Evolutionary conservation across 805 yeast genomes (phyloP).

Genomic region (Nakazawaea wickerhamii): DNA sequence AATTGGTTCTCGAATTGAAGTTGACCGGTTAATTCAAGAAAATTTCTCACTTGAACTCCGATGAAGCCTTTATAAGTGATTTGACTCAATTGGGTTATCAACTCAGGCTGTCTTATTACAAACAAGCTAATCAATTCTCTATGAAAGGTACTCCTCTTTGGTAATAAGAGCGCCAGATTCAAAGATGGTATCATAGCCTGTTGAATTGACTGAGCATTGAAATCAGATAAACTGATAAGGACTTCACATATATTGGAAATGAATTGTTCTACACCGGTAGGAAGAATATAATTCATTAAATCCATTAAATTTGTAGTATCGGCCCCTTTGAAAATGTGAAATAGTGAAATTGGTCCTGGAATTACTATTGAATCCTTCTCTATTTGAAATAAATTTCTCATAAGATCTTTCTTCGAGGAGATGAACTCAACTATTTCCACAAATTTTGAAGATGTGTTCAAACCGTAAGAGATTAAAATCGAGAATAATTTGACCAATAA

Average conservation of each 20-base stretch:
- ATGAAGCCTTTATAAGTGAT: not conserved
- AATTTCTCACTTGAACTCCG: not conserved
- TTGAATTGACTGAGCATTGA: conserved; percentile 12
- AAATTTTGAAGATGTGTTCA: not conserved
- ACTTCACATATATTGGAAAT: not conserved
- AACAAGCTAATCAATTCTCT: conserved; percentile 17
- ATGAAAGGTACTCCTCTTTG: conserved; percentile 16
- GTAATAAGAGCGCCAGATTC: conserved; percentile 14
- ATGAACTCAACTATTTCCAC: not conserved
- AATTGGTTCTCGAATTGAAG: not conserved
- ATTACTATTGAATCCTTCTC: not conserved
- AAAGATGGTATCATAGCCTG: conserved; percentile 13
- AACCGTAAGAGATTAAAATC: conserved; percentile 19
- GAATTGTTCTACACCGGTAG: not conserved
- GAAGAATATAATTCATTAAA: not conserved
- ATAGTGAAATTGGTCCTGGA: not conserved
- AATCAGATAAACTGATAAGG: not conserved
- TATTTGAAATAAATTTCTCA: not conserved
- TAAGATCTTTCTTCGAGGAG: not conserved
- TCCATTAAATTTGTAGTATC: not conserved
- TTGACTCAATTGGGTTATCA: conserved; percentile 18
- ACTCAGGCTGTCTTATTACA: conserved; percentile 15
- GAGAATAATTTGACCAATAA: conserved; percentile 19
- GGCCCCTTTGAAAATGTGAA: not conserved
- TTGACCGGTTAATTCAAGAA: not conserved